Base-by-base conservation (phyloP, 208 protist genomes). In the Pavlovales sp. region DNA sequence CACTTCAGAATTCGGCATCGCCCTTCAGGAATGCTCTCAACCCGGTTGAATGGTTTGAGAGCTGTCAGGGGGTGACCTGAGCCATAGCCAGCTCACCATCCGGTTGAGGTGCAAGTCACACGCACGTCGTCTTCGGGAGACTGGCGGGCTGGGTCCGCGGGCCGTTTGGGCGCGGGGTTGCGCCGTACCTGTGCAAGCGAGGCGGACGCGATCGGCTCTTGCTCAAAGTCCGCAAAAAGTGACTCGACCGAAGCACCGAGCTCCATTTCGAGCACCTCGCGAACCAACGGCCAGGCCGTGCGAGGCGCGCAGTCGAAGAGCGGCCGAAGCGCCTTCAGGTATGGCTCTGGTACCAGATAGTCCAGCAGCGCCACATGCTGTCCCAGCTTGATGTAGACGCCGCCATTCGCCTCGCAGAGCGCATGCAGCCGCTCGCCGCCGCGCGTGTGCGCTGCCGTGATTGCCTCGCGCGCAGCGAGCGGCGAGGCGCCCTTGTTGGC, bases 341-440 rank as follows among this genome's bases (percentile, higher is more conserved):
- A 90, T 5, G 36, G 30, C 38, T 85, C 79, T 1, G 88, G 88
- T 28, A 90, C 40, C 2, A 90, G 40, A 71, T 90, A 86, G 80
- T 90, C 88, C n/a, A 90, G 80, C 80, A 86, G 88, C 38, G 88
- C 79, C 0, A 86, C 18, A 42, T 90, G 88, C 80, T 90, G 88
- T 2, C 79, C 88, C 26, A 90, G 78, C 71, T 90, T 90, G n/a
- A 90, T 57, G 81, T 90, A 90, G 30, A 90, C 42, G 14, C 88
- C 88, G 34, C 80, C 44, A 42, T 90, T 90, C 26, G 40, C 44
- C 11, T 44, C 7, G 34, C 79, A 81, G 32, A 90, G 39, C 10
- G 28, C 38, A 20, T 79, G 88, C 34, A 90, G 47, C 34, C 46
- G 0, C 28, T 14, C 28, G 7, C 79, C 88, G 79, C 66, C 38